Evolutionary conservation across 306 rosid genomes (phyloP).

Genomic region (Comarum palustre): DNA sequence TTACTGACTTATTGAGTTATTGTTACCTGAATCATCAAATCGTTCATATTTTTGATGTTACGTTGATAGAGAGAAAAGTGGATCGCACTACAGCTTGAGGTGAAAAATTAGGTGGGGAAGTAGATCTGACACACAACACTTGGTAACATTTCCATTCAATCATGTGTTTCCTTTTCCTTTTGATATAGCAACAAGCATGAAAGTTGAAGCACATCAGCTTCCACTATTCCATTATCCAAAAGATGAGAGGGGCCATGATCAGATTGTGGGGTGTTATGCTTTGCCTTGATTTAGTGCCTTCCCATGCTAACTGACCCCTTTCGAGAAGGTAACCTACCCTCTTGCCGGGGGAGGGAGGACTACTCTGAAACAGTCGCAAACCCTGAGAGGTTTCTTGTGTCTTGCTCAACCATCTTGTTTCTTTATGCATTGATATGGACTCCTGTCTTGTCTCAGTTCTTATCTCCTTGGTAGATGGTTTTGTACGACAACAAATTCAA

Average conservation of each 20-base stretch:
- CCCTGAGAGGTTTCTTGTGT: background rate
- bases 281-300: background rate
- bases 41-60: too few species aligned
- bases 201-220: background rate
- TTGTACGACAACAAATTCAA: background rate
- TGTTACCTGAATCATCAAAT: too few species aligned
- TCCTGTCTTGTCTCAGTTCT: background rate
- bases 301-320: background rate
- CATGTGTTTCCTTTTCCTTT: background rate
- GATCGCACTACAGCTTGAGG: background rate
- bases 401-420: background rate
- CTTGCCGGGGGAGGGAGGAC: background rate
- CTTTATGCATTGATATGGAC: background rate
- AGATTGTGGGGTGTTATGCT: background rate
- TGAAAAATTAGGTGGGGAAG: background rate
- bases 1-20: too few species aligned
- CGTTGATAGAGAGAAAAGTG: background rate
- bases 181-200: background rate
- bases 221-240: background rate
- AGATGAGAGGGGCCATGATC: conserved; percentile 4
- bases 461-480: background rate
- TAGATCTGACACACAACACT: background rate
- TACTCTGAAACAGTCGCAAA: background rate
- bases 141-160: background rate
- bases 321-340: background rate